These are phyloP conservation scores for Umbilicus rupestris DNA, from an alignment of 164 flowering plant genomes.

Conservation along the genomic window DNA sequence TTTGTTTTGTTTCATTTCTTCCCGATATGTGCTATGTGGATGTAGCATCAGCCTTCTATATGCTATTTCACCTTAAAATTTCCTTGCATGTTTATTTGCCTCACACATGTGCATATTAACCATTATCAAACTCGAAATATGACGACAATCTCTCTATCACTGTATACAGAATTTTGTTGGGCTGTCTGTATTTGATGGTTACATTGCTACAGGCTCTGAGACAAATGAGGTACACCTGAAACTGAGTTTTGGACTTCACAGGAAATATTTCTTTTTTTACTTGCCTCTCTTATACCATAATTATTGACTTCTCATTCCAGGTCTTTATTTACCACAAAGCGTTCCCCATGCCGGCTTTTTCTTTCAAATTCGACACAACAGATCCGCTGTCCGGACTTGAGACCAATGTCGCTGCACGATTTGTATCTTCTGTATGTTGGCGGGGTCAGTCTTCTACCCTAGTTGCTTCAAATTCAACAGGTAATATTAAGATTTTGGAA, in stretches of 20 bases:
- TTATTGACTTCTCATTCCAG: conserved; percentile 23
- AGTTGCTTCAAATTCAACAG: conserved; percentile 86
- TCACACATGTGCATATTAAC: not conserved
- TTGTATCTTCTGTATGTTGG: conserved; percentile 91
- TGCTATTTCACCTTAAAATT: not conserved
- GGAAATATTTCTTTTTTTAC: too few species aligned
- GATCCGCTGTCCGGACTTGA: conserved; percentile 65
- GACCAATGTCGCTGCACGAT: conserved; percentile 57
- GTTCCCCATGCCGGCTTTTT: conserved; percentile 81
- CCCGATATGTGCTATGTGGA: not conserved
- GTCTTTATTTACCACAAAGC: conserved; percentile 88
- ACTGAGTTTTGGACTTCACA: not conserved
- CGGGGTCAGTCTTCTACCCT: conserved; percentile 77
- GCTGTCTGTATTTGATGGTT: conserved; percentile 80
- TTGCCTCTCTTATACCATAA: not conserved
- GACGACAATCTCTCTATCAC: not conserved
- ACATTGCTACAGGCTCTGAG: conserved; percentile 93
- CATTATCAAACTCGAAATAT: not conserved
- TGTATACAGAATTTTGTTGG: conserved; percentile 86
- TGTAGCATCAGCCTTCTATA: too few species aligned
- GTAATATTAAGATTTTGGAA: conserved; percentile 78
- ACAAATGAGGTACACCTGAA: conserved; percentile 78
- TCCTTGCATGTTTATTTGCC: not conserved
- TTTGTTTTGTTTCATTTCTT: not conserved
- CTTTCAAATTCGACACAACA: conserved; percentile 56